Base-by-base conservation (phyloP, 108 stramenopile species). In the Skeletonema grethae region DNA sequence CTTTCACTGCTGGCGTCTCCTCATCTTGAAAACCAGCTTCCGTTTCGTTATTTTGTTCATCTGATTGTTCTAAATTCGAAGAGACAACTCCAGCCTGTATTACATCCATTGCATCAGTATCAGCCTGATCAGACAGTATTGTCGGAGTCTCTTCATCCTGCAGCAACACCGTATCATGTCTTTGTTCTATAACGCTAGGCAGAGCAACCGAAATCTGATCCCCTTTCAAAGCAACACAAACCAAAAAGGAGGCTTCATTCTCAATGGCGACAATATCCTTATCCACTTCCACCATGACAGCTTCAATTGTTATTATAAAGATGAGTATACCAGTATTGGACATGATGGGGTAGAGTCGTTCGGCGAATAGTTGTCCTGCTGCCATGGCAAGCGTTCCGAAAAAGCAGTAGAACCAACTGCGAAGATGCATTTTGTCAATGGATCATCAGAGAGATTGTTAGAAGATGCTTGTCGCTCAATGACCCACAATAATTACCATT, bases 201-300 rank as follows among this genome's bases (percentile, higher is more conserved):
- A 22, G 50, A 9, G 22, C 50, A 5, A 53, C 50, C 50, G 50
- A 53, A n/a, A 76, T 78, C 39, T 66, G 20, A 69, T 82, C 72
- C 22, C 82, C 82, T 58, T 76, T 81, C 41, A 58, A 38, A 3
- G 70, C 84, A 15, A 85, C 79, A 39, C 67, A 72, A 5, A 69
- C 76, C 25, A 85, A 64, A 57, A 85, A 85, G 11, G 61, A 65
- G 4, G 76, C 71, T 20, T 82, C 71, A 13, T 85, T 66, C 15
- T 58, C 48, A 10, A 72, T 82, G 9, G 77, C 77, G 22, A 63
- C 65, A 53, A 85, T 82, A 60, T 85, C 84, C 30, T 82, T 85
- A 41, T 85, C 84, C 5, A 85, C 80, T 72, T 85, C 84, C 5
- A 58, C 46, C 80, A 85, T 85, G 29, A 85, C 41, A 7, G 65